These are phyloP conservation scores for Exobasidium rhododendri DNA, from an alignment of 1,284 basidiomycete genomes.

Conservation along the genomic window DNA sequence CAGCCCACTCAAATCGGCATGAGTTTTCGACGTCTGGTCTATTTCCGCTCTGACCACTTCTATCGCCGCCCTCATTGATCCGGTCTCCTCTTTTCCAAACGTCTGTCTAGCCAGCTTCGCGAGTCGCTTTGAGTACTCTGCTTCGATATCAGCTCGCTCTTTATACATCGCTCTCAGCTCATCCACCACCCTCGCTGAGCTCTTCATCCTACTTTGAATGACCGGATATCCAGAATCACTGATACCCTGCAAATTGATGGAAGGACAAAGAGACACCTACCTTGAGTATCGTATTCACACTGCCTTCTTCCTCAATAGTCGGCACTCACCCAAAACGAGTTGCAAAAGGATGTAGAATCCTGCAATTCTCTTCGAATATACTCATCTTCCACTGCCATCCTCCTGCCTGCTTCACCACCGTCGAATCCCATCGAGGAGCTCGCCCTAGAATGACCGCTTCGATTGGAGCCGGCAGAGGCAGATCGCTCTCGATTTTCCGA, in stretches of 20 bases:
- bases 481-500: conserved; percentile 31
- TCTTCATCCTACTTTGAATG: conserved; percentile 80
- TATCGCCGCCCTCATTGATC: conserved; percentile 73
- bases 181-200: conserved; percentile 79
- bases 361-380: conserved; percentile 43
- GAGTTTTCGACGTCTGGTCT: conserved; percentile 71
- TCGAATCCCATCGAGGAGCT: conserved; percentile 41
- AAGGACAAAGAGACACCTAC: background rate
- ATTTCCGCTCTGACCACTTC: conserved; percentile 78
- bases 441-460: conserved; percentile 16
- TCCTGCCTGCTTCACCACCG: conserved; percentile 37
- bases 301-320: no score
- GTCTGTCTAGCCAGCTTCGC: conserved; percentile 73
- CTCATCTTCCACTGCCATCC: conserved; percentile 42
- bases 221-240: conserved; percentile 82
- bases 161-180: conserved; percentile 83
- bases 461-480: conserved; percentile 26
- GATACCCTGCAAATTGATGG: conserved; percentile 24
- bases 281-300: no score
- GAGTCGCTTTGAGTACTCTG: conserved; percentile 88
- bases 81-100: conserved; percentile 85
- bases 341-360: conserved; percentile 75
- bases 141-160: conserved; percentile 82
- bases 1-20: conserved; percentile 69
- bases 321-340: conserved; percentile 75